Conservation (phyloP, 257 asterid species). For the Echites panduratus region DNA sequence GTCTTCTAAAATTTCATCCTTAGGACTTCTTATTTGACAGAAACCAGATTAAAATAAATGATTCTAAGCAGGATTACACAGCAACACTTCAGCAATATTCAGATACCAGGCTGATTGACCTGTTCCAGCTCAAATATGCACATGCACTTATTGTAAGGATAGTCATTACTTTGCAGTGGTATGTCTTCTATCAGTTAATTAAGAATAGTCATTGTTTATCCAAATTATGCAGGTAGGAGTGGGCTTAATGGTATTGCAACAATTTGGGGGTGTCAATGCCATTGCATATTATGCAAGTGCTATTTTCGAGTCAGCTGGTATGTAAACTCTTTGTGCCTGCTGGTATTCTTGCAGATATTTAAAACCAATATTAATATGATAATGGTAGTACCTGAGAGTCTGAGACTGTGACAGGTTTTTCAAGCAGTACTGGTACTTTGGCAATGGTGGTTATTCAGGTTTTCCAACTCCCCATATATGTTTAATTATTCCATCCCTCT, state of each 20-base stretch:
- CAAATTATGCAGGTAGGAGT: conserved; percentile 63
- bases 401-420: conserved; percentile 46
- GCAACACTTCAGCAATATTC: conserved; percentile 41
- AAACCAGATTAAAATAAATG: not conserved
- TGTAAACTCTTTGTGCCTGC: conserved; percentile 6
- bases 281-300: conserved; percentile 84
- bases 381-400: not conserved
- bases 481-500: not conserved
- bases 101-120: conserved; percentile 51
- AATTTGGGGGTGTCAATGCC: conserved; percentile 83
- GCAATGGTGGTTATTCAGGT: conserved; percentile 89
- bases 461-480: conserved; percentile 2
- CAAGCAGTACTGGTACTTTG: conserved; percentile 60
- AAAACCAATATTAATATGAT: not conserved
- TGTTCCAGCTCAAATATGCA: conserved; percentile 74
- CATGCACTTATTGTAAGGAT: conserved; percentile 58
- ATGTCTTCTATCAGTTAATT: conserved; percentile 2
- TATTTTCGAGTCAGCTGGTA: conserved; percentile 79
- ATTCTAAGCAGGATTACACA: conserved; percentile 55
- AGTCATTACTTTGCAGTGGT: not conserved
- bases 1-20: not conserved
- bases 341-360: conserved; percentile 4
- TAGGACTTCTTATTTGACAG: not conserved
- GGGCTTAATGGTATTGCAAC: conserved; percentile 91
- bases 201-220: not conserved